phyloP scores from a whole-genome alignment of 192 early-diverging fungal species.

The Funneliformis geosporum region DNA sequence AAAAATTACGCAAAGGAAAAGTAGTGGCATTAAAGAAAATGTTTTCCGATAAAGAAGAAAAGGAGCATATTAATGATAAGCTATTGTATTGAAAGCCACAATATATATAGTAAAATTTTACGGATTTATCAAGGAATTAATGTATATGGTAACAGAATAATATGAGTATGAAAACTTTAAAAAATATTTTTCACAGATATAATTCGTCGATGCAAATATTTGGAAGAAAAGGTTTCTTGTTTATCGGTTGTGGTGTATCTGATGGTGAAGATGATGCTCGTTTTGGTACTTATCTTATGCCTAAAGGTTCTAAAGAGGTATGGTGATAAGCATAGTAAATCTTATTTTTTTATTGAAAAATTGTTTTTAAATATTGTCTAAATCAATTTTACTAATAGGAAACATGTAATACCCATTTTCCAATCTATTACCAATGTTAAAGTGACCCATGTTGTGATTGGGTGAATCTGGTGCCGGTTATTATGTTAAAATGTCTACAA shows the following conservation, averaged over 20 bases:
- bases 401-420: conserved; percentile 93
- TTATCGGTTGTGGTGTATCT: conserved; percentile 93
- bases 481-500: conserved; percentile 99
- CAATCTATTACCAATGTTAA: conserved; percentile 88
- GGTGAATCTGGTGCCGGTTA: conserved; percentile 96
- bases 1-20: conserved; percentile 7
- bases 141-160: too few species aligned
- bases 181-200: conserved; percentile 97
- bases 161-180: too few species aligned
- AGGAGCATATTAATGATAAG: conserved; percentile 20
- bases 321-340: conserved; percentile 70
- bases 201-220: conserved; percentile 85
- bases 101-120: too few species aligned
- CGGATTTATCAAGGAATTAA: too few species aligned
- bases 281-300: conserved; percentile 95
- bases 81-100: conserved; percentile 18
- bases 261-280: conserved; percentile 99
- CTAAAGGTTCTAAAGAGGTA: conserved; percentile 89
- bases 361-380: neutral
- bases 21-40: conserved; percentile 16
- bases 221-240: conserved; percentile 90
- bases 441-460: conserved; percentile 97
- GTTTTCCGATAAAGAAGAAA: neutral
- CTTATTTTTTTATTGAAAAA: conserved; percentile 1
- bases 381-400: conserved; percentile 53